Percentiles rank a stretch among this genome's conserved stretches.
Conservation (phyloP, 805 yeast species). For the Cyberlindnera mrakii region DNA sequence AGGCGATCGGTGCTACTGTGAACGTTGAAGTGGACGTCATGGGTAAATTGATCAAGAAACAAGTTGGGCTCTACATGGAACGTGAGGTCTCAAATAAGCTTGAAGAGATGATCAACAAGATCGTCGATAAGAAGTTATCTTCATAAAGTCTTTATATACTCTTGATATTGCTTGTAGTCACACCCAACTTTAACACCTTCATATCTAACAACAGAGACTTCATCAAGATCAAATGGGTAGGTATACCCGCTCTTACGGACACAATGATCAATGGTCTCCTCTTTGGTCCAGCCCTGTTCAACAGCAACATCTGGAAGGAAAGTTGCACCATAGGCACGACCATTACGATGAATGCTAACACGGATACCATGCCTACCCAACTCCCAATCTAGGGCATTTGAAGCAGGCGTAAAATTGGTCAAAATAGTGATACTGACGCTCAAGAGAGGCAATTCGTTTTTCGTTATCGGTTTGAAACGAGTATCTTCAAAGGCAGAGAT, state of each 20-base stretch:
- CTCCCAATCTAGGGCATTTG: conserved; percentile 63
- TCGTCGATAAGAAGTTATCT: conserved; percentile 39
- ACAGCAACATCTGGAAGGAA: conserved; percentile 86
- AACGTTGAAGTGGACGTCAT: conserved; percentile 94
- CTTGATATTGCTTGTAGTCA: conserved; percentile 34
- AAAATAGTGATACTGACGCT: conserved; percentile 54
- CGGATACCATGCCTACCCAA: conserved; percentile 80
- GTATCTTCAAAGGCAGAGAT: conserved; percentile 66
- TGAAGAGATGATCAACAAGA: conserved; percentile 10
- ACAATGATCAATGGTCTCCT: conserved; percentile 63
- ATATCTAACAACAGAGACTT: conserved; percentile 46
- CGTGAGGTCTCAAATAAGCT: conserved; percentile 23
- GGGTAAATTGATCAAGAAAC: conserved; percentile 88
- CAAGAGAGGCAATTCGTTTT: conserved; percentile 47
- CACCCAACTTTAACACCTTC: conserved; percentile 44
- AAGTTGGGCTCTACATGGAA: conserved; percentile 51
- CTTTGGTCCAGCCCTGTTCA: conserved; percentile 79
- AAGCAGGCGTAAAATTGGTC: conserved; percentile 47
- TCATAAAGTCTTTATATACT: conserved; percentile 1
- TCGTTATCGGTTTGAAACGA: conserved; percentile 62
- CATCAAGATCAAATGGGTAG: conserved; percentile 28
- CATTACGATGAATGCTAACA: conserved; percentile 40
- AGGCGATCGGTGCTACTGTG: conserved; percentile 56
- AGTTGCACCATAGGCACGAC: conserved; percentile 56
- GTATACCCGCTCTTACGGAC: conserved; percentile 64